These are phyloP conservation scores for Ramaria sp. DNA, from an alignment of 768 basidiomycete genomes.

Conservation along the genomic window DNA sequence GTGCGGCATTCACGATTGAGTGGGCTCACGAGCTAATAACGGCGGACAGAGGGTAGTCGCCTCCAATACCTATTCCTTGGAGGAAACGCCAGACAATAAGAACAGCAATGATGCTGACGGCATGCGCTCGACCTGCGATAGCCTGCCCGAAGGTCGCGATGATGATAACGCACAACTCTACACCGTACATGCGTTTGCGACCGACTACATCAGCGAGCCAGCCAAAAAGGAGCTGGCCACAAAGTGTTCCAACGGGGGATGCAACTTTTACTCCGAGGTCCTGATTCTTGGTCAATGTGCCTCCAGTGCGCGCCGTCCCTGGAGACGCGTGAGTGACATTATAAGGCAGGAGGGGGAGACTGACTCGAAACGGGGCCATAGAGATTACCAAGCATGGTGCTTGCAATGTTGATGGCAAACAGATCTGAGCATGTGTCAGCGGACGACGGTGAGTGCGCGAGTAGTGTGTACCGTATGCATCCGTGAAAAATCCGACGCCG, in stretches of 20 bases:
- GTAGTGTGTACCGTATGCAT: constrained; percentile 29
- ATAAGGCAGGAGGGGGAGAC: not conserved
- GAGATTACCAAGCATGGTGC: constrained; percentile 75
- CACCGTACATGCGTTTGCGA: constrained; percentile 71
- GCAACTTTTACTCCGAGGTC: constrained; percentile 72
- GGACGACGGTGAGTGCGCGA: not conserved
- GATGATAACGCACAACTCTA: constrained; percentile 77
- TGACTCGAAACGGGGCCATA: constrained; percentile 36
- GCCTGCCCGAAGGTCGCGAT: constrained; percentile 73
- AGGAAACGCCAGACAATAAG: constrained; percentile 81
- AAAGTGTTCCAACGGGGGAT: constrained; percentile 62
- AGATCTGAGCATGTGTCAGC: constrained; percentile 46
- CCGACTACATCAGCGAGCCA: constrained; percentile 72
- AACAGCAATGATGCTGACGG: constrained; percentile 62
- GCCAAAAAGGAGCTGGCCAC: constrained; percentile 71
- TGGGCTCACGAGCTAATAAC: constrained; percentile 59
- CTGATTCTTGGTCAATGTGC: constrained; percentile 46
- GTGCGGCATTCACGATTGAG: not conserved
- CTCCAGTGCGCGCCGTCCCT: constrained; percentile 13
- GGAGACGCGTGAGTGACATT: not conserved
- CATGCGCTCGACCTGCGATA: constrained; percentile 54
- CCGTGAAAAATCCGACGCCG: constrained; percentile 88
- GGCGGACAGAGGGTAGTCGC: constrained; percentile 79
- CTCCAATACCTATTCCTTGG: constrained; percentile 78
- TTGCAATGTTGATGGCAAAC: constrained; percentile 83